These are phyloP conservation scores for Hypoxylon intermedium DNA, from an alignment of 495 filamentous ascomycete species.

Conservation along the genomic window DNA sequence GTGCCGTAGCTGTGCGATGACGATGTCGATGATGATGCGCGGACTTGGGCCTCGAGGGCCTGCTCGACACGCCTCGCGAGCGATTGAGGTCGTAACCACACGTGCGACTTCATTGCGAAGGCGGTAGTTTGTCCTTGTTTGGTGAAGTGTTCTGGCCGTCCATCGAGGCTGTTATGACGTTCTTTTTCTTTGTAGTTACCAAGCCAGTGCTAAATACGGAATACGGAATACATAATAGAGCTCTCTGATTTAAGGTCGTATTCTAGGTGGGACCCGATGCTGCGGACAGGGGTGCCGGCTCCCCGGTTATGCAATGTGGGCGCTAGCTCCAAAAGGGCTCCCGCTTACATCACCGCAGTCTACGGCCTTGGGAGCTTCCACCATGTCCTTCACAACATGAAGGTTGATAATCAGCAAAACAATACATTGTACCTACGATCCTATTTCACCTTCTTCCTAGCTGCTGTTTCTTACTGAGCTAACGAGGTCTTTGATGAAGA, in stretches of 20 bases:
- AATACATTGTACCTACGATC: no score
- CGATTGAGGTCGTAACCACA: constrained; percentile 21
- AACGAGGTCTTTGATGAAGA: background rate
- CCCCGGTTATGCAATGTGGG: no score
- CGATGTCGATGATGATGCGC: constrained; percentile 1
- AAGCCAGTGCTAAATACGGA: no score
- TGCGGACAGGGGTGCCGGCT: background rate
- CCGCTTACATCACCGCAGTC: background rate
- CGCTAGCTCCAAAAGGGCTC: background rate
- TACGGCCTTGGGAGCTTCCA: background rate
- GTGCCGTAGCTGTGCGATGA: constrained; percentile 13
- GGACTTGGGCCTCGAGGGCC: constrained; percentile 35
- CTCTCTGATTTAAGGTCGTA: constrained; percentile 15
- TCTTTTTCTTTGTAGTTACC: constrained; percentile 28
- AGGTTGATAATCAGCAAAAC: no score
- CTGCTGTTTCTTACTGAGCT: no score
- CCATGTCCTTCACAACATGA: background rate
- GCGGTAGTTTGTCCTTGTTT: constrained; percentile 2
- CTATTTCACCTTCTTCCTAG: no score
- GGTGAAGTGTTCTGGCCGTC: background rate
- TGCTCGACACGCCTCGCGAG: constrained; percentile 36
- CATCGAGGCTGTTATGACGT: constrained; percentile 9
- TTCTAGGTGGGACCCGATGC: constrained; percentile 8
- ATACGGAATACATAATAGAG: no score
- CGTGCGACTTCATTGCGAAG: constrained; percentile 28